A percentile compares a stretch with the other conserved stretches of the same genome.
These are phyloP conservation scores for Malus sieversii DNA, from an alignment of 306 rosid genomes.

Conservation along the genomic window DNA sequence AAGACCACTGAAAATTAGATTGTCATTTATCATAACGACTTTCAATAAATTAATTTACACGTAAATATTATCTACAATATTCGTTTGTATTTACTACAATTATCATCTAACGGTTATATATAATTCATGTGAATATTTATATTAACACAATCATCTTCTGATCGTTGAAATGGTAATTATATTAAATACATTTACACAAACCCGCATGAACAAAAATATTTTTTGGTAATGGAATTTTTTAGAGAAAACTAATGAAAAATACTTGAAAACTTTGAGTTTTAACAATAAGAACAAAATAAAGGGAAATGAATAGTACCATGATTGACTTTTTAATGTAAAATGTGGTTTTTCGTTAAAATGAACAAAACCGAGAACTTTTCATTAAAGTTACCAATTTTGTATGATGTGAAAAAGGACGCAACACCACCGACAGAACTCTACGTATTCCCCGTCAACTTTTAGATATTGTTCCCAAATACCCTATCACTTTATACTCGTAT, in stretches of 20 bases:
- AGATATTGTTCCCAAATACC: slow-evolving; percentile 24
- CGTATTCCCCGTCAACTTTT: slow-evolving; percentile 53
- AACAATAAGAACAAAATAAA: too few species aligned
- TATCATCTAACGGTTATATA: neutral
- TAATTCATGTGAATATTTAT: neutral
- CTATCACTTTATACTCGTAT: slow-evolving; percentile 8
- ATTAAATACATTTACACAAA: neutral
- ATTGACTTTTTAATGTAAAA: too few species aligned
- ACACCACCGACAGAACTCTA: slow-evolving; percentile 36
- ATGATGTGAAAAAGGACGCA: neutral
- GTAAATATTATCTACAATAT: neutral
- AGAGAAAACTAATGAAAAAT: too few species aligned
- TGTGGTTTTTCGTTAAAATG: too few species aligned
- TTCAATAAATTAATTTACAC: neutral
- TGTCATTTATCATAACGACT: neutral
- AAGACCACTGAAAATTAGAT: neutral
- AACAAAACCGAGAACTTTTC: too few species aligned
- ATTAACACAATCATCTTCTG: too few species aligned
- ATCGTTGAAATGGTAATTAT: too few species aligned
- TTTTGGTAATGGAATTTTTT: neutral
- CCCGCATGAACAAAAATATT: neutral
- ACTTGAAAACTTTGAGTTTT: too few species aligned
- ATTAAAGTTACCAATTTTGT: neutral
- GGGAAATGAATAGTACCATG: too few species aligned
- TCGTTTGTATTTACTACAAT: neutral